These are phyloP conservation scores for Coemansia sp. DNA, from an alignment of 192 early-diverging fungal genomes.

Conservation along the genomic window DNA sequence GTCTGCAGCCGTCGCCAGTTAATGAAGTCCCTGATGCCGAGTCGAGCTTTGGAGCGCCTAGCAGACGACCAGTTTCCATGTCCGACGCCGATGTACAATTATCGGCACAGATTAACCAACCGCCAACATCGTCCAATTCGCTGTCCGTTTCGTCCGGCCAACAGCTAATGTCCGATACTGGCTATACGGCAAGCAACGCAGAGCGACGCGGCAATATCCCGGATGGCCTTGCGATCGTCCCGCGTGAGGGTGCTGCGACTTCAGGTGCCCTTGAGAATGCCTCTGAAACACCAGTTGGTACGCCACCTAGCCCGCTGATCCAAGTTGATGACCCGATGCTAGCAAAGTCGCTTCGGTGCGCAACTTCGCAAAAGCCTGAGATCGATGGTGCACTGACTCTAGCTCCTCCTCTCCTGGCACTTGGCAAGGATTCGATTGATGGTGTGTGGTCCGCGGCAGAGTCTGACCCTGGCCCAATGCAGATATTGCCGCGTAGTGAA, in stretches of 20 bases:
- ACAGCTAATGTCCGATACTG: background rate
- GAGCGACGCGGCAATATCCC: background rate
- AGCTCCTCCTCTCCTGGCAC: background rate
- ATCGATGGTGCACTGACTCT: background rate
- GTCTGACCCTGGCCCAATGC: background rate
- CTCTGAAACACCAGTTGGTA: background rate
- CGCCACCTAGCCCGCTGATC: constrained; percentile 47
- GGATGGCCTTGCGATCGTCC: background rate
- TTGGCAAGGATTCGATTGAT: background rate
- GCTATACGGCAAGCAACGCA: background rate
- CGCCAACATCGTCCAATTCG: background rate
- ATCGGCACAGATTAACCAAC: background rate
- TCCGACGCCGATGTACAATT: background rate
- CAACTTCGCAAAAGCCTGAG: constrained; percentile 7
- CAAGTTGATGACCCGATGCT: constrained; percentile 28
- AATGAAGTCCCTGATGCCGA: background rate
- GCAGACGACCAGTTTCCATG: background rate
- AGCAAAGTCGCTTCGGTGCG: constrained; percentile 24
- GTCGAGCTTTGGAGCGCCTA: background rate
- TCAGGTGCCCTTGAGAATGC: background rate
- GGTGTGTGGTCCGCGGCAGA: background rate
- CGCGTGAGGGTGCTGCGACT: background rate
- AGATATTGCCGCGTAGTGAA: background rate
- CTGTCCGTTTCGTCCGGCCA: constrained; percentile 6
- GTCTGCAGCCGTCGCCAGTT: background rate